Percentiles rank a stretch among this genome's conserved stretches.
phyloP scores from a whole-genome alignment of 345 rosid genomes.

The Melastoma malabathricum region DNA sequence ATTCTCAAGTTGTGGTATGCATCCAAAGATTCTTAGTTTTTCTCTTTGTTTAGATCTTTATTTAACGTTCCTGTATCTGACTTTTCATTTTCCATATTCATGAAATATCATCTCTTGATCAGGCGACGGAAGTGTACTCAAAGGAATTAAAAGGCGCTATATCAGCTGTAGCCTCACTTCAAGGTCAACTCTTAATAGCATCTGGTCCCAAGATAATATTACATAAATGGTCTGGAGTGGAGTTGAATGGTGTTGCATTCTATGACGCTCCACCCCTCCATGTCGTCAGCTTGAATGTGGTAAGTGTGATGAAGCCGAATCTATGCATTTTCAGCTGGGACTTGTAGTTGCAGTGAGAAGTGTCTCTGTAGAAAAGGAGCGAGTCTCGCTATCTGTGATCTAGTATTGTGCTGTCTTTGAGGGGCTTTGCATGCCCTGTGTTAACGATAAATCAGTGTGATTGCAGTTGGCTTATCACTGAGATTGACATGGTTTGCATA shows the following conservation, averaged over 20 bases:
- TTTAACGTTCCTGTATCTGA: neutral
- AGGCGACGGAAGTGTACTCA: constrained; percentile 91
- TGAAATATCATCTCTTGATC: constrained; percentile 8
- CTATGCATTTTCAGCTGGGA: too few species aligned
- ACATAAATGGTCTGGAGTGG: constrained; percentile 89
- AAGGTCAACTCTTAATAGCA: constrained; percentile 89
- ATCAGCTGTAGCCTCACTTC: constrained; percentile 95
- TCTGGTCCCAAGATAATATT: constrained; percentile 91
- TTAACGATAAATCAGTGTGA: too few species aligned
- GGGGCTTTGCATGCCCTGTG: too few species aligned
- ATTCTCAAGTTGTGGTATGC: constrained; percentile 55
- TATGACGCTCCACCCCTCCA: constrained; percentile 89
- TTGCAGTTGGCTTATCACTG: too few species aligned
- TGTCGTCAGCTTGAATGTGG: constrained; percentile 93
- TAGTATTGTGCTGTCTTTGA: too few species aligned
- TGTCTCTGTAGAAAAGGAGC: too few species aligned
- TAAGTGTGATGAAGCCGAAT: constrained; percentile 21
- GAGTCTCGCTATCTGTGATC: too few species aligned
- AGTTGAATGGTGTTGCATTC: constrained; percentile 82
- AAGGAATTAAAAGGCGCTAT: constrained; percentile 95
- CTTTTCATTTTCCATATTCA: neutral
- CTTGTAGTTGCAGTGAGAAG: too few species aligned
- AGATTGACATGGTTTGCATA: too few species aligned
- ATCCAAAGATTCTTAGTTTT: constrained; percentile 1
- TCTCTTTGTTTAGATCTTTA: neutral